Conservation (phyloP, 768 basidiomycete genomes). For the Leucocoprinus birnbaumii region DNA sequence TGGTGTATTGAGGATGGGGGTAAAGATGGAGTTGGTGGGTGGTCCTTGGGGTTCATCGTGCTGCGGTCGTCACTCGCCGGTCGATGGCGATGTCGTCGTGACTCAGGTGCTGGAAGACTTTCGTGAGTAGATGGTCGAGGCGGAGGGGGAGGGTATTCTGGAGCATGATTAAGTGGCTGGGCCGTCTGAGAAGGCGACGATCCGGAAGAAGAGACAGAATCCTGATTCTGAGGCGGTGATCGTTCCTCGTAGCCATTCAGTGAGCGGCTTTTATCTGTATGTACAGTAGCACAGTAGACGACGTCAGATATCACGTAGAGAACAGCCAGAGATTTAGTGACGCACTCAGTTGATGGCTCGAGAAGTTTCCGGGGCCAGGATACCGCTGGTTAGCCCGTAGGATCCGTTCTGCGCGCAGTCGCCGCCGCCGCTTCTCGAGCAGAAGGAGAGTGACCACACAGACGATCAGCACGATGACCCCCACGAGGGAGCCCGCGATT, state of each 20-base stretch:
- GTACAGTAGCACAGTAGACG: not conserved
- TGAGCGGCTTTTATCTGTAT: not conserved
- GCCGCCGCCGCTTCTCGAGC: not conserved
- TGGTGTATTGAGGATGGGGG: not conserved
- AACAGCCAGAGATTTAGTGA: too few species aligned
- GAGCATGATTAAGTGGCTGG: too few species aligned
- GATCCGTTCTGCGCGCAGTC: not conserved
- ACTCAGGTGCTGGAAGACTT: too few species aligned
- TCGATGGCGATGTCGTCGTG: not conserved
- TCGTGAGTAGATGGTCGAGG: too few species aligned
- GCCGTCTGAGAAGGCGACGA: not conserved
- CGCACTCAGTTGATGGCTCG: not conserved
- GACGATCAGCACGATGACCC: not conserved
- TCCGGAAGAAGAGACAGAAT: not conserved
- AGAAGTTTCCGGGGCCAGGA: not conserved
- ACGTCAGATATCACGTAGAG: too few species aligned
- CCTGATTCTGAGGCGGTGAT: not conserved
- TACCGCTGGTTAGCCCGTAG: not conserved
- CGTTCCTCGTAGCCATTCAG: not conserved
- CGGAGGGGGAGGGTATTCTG: too few species aligned
- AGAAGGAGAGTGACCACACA: not conserved
- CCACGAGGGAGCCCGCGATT: slow-evolving; percentile 6
- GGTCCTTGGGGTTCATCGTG: too few species aligned
- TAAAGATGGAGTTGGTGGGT: not conserved
- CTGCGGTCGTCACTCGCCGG: too few species aligned